Evolutionary conservation across 139 green algal genomes (phyloP).

Genomic region (Asterochloris sp.): DNA sequence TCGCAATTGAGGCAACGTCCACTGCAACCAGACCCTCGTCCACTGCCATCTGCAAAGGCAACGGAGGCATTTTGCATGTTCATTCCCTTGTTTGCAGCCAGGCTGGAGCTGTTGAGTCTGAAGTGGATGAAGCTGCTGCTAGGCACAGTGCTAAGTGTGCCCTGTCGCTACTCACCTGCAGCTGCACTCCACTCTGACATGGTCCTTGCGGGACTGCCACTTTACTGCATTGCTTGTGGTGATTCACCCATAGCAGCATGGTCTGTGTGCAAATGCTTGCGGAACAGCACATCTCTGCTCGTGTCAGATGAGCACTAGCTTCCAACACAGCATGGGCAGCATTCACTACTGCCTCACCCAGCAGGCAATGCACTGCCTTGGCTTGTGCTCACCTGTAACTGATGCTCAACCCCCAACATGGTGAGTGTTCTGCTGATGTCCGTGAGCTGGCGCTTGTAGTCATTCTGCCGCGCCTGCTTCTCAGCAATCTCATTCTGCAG

Average conservation of each 20-base stretch:
- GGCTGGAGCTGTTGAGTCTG: background rate
- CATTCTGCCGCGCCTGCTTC: constrained; percentile 20
- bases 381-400: background rate
- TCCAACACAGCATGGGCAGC: too few species aligned
- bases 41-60: too few species aligned
- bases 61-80: too few species aligned
- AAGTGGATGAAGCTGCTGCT: background rate
- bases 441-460: constrained; percentile 23
- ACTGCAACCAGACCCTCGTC: too few species aligned
- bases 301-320: too few species aligned
- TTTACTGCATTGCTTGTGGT: background rate
- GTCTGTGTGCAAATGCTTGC: too few species aligned
- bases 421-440: constrained; percentile 32
- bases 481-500: constrained; percentile 29
- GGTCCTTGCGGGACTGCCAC: too few species aligned
- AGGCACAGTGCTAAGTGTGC: background rate
- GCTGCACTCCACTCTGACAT: too few species aligned
- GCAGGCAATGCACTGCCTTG: too few species aligned
- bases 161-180: background rate
- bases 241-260: background rate
- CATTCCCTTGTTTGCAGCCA: too few species aligned
- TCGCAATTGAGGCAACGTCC: background rate
- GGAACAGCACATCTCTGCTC: too few species aligned
- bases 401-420: constrained; percentile 25
- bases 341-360: too few species aligned